Conservation (phyloP, 2,329 filamentous ascomycete species). For the Talaromyces sp. region DNA sequence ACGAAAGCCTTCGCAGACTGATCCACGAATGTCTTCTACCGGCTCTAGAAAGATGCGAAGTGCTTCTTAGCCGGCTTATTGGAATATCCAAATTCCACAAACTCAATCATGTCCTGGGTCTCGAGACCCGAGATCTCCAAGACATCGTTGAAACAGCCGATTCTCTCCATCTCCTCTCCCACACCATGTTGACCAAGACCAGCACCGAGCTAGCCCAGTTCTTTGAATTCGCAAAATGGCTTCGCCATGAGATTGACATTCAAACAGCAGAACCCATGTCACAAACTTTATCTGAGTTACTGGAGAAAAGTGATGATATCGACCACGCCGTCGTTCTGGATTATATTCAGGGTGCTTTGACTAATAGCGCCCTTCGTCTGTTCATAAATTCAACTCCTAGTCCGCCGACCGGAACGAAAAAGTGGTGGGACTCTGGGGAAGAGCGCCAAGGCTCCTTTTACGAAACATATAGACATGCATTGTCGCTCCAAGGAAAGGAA, state of each 20-base stretch:
- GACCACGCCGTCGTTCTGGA: slow-evolving; percentile 66
- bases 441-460: slow-evolving; percentile 34
- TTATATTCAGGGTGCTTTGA: slow-evolving; percentile 70
- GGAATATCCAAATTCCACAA: slow-evolving; percentile 79
- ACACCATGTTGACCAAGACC: slow-evolving; percentile 64
- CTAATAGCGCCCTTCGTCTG: slow-evolving; percentile 56
- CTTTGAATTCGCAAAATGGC: slow-evolving; percentile 71
- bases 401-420: slow-evolving; percentile 11
- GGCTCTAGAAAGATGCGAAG: slow-evolving; percentile 72
- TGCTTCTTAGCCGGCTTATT: slow-evolving; percentile 75
- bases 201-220: slow-evolving; percentile 77
- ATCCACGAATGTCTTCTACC: slow-evolving; percentile 85
- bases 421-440: slow-evolving; percentile 40
- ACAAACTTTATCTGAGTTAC: slow-evolving; percentile 60
- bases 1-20: slow-evolving; percentile 69
- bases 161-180: slow-evolving; percentile 67
- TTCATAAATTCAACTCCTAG: slow-evolving; percentile 43
- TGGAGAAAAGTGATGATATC: slow-evolving; percentile 70
- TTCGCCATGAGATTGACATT: slow-evolving; percentile 75
- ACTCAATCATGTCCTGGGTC: slow-evolving; percentile 58
- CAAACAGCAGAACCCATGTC: slow-evolving; percentile 59
- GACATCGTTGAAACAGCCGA: slow-evolving; percentile 61
- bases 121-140: slow-evolving; percentile 58
- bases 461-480: slow-evolving; percentile 44
- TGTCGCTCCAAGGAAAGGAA: slow-evolving; percentile 41